A percentile compares a stretch with the other conserved stretches of the same genome.
Evolutionary conservation across 2,329 filamentous ascomycete species (phyloP).

Genomic region (Parascedosporium putredinis): DNA sequence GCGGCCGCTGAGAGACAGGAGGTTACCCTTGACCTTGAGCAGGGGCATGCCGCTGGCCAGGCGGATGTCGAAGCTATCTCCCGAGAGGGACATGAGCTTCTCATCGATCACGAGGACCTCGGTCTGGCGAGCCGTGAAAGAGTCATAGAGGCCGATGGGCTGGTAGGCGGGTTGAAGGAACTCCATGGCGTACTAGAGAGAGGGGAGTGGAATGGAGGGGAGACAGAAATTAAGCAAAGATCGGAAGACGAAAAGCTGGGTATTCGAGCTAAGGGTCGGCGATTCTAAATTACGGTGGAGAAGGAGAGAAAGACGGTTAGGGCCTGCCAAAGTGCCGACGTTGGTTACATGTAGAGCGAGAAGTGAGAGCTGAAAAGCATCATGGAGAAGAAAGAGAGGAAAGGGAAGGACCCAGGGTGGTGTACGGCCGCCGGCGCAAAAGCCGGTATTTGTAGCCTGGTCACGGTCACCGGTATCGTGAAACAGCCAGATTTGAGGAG

Average conservation of each 20-base stretch:
- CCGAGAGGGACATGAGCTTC: constrained; percentile 49
- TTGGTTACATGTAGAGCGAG: too few relatives aligned
- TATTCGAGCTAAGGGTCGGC: too few relatives aligned
- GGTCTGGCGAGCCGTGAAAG: constrained; percentile 24
- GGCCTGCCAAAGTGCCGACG: too few relatives aligned
- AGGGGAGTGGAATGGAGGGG: neutral
- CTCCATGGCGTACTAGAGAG: neutral
- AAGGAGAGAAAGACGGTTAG: too few relatives aligned
- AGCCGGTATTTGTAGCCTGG: neutral
- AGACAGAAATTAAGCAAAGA: neutral
- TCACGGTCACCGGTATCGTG: neutral
- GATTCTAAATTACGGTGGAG: too few relatives aligned
- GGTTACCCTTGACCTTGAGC: constrained; percentile 45
- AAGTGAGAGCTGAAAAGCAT: neutral
- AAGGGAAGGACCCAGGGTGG: neutral
- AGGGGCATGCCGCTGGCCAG: constrained; percentile 41
- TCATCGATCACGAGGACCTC: constrained; percentile 49
- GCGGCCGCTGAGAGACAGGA: constrained; percentile 40
- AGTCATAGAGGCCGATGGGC: constrained; percentile 28
- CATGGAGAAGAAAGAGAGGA: neutral
- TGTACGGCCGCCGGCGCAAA: neutral
- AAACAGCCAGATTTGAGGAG: neutral
- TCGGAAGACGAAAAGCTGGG: too few relatives aligned
- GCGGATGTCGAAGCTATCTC: constrained; percentile 55
- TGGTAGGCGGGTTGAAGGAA: constrained; percentile 20